Evolutionary conservation across 2,329 filamentous ascomycete genomes (phyloP), one percentile per base, ranked within the genome.

Genomic region (Trichoderma atroviride): DNA sequence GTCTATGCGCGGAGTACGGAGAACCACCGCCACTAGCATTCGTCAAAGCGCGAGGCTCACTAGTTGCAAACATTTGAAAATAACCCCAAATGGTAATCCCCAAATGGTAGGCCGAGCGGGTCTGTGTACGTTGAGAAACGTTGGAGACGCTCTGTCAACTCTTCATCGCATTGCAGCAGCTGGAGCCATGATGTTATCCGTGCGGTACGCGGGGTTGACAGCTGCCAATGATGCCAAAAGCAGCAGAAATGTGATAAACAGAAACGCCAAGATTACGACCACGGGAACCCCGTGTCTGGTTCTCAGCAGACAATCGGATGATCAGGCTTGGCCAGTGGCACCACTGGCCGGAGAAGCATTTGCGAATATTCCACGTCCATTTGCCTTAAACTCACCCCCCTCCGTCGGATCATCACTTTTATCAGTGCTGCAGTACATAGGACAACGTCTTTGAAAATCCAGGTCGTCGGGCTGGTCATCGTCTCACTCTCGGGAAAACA

Each of bases 231-330:
- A 52, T 22, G 16, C 33, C 24, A 13, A 27, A 35, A 24, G 24
- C 35, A 43, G 24, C 14, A 16, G 27, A 55, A 43, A 14, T 50
- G 62, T 33, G 62, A 66, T 43, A 43, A 35, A 50, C 52, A 47
- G 35, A 67, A 67, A 59, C 64, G 64, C 64, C 64, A 67, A 67
- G 64, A 50, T 58, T 67, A 33, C 33, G 58, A 69, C n/a, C 40
- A 33, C 56, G 14, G 52, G n/a, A 19, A 22, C 35, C 19, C 35
- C 47, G 52, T 56, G 53, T 57, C 57, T 62, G 35, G 35, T 62
- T 61, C 66, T 69, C 66, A 62, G 58, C 58, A 69, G 66, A 63
- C 62, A 52, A 69, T 69, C 58, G 50, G 57, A 69, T 50, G 59
- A 69, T 69, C 31, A 37, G 35, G 58, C 57, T 29, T 33, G 52